phyloP scores from a whole-genome alignment of 768 basidiomycete species.

The Tylopilus felleus region DNA sequence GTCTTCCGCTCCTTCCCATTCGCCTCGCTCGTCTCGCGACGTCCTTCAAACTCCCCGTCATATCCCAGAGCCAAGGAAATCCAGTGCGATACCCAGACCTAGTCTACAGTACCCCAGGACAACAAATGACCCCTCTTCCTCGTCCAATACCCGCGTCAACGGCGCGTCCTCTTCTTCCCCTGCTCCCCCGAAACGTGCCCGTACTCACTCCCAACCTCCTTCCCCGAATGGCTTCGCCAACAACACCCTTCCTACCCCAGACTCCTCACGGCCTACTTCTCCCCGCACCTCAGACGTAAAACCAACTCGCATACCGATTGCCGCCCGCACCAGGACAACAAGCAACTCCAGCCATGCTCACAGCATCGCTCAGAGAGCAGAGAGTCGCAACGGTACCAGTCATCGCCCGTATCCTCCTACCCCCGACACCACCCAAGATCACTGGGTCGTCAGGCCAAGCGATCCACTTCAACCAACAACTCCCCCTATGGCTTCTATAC shows the following conservation, averaged over 20 bases:
- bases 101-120: slow-evolving; percentile 39
- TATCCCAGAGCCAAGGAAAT: slow-evolving; percentile 34
- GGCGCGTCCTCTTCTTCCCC: slow-evolving; percentile 32
- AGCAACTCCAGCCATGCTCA: slow-evolving; percentile 41
- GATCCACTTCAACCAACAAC: slow-evolving; percentile 30
- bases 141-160: slow-evolving; percentile 25
- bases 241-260: slow-evolving; percentile 33
- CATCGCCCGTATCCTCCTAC: slow-evolving; percentile 22
- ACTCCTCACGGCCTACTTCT: slow-evolving; percentile 41
- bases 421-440: slow-evolving; percentile 30
- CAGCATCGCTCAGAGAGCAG: slow-evolving; percentile 35
- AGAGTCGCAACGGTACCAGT: slow-evolving; percentile 33
- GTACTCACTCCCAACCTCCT: slow-evolving; percentile 60
- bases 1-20: slow-evolving; percentile 18
- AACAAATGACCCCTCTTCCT: slow-evolving; percentile 22
- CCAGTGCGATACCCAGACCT: slow-evolving; percentile 46
- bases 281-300: slow-evolving; percentile 41
- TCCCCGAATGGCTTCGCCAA: slow-evolving; percentile 31
- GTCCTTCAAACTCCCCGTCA: slow-evolving; percentile 14
- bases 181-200: slow-evolving; percentile 44
- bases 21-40: slow-evolving; percentile 21
- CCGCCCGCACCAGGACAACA: slow-evolving; percentile 38
- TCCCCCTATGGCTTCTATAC: slow-evolving; percentile 33
- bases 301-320: slow-evolving; percentile 48
- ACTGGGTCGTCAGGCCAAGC: slow-evolving; percentile 29